Percentiles rank a stretch among this genome's conserved stretches.
Conservation (phyloP, 371 early-diverging fungal genomes). For the Syncephalastrum monosporum region DNA sequence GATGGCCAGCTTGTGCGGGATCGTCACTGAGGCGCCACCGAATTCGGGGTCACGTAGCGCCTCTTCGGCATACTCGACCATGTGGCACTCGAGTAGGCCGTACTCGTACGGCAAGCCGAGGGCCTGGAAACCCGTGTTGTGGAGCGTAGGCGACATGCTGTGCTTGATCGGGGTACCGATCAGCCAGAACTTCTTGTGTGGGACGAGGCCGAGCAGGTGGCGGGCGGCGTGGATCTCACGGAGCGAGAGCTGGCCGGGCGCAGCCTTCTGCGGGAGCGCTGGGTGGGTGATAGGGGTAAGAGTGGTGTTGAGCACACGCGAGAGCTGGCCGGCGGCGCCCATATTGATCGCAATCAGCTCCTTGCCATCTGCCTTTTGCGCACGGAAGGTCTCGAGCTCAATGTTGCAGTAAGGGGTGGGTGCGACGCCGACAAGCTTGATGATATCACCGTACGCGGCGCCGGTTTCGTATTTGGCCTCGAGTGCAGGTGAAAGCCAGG, state of each 20-base stretch:
- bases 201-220: constrained; percentile 67
- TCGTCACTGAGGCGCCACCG: constrained; percentile 95
- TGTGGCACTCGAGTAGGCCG: constrained; percentile 69
- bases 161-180: constrained; percentile 91
- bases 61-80: constrained; percentile 62
- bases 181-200: constrained; percentile 73
- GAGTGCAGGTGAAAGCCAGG: constrained; percentile 66
- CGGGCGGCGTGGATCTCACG: constrained; percentile 77
- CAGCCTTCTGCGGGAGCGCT: constrained; percentile 76
- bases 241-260: constrained; percentile 94
- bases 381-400: constrained; percentile 64
- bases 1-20: constrained; percentile 89
- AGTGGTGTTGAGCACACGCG: constrained; percentile 82
- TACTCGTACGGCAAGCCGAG: constrained; percentile 87
- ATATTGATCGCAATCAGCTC: constrained; percentile 94
- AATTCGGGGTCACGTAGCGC: constrained; percentile 62
- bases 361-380: constrained; percentile 32
- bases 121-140: constrained; percentile 86
- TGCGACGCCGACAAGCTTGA: constrained; percentile 90
- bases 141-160: constrained; percentile 90
- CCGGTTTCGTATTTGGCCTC: constrained; percentile 55
- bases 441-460: constrained; percentile 72
- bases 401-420: constrained; percentile 76
- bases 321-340: constrained; percentile 86
- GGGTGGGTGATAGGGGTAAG: constrained; percentile 95